Conservation (phyloP, 2,329 filamentous ascomycete species). For the Tolypocladium cylindrosporum region DNA sequence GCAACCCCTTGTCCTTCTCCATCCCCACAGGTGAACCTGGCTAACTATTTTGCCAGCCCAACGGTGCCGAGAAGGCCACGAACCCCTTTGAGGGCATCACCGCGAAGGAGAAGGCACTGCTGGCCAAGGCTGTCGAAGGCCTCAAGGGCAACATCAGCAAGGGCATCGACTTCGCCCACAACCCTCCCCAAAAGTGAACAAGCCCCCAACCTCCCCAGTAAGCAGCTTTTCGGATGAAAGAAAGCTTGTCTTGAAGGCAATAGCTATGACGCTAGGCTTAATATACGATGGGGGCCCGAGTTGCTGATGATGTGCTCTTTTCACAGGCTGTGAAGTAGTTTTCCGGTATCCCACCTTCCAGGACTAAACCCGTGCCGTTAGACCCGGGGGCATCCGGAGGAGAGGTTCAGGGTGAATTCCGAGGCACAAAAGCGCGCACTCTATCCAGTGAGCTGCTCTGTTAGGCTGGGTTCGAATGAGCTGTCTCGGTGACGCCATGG, state of each 20-base stretch:
- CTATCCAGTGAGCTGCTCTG: neutral
- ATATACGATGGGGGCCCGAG: constrained; percentile 22
- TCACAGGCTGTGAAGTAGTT: constrained; percentile 25
- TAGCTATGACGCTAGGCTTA: constrained; percentile 25
- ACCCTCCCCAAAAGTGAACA: constrained; percentile 77
- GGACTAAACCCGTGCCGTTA: neutral
- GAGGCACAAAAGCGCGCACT: neutral
- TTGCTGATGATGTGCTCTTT: constrained; percentile 25
- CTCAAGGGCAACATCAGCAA: constrained; percentile 91
- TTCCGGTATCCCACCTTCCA: constrained; percentile 4
- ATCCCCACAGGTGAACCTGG: too few species aligned
- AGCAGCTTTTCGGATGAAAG: constrained; percentile 16
- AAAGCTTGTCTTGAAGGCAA: constrained; percentile 15
- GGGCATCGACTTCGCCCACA: constrained; percentile 82
- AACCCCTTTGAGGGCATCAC: constrained; percentile 71
- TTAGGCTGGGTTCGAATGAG: neutral
- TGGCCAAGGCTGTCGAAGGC: constrained; percentile 64
- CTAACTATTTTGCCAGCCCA: constrained; percentile 44
- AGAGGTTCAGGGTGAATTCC: neutral
- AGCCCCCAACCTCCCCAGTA: constrained; percentile 15
- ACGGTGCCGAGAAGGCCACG: constrained; percentile 75
- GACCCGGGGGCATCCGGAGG: neutral
- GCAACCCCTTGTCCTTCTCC: constrained; percentile 11
- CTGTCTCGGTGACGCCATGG: neutral
- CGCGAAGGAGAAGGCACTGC: constrained; percentile 80